These are phyloP conservation scores for Pelargonium citronellum DNA, from an alignment of 441 rosid genomes.

Conservation along the genomic window DNA sequence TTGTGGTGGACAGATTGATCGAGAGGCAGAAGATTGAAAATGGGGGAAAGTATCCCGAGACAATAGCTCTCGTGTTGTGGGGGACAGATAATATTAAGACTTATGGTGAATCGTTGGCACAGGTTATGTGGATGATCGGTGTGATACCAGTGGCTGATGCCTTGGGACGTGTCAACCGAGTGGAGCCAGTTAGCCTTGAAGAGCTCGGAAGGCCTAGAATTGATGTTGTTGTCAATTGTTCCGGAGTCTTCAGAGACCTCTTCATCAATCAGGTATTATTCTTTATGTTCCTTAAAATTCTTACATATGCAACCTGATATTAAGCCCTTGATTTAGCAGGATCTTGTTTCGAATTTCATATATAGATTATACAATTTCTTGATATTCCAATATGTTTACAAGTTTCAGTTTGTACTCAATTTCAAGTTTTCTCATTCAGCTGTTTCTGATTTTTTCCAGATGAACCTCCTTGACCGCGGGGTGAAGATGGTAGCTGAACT, in stretches of 20 bases:
- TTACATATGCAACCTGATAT: background rate
- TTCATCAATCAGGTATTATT: constrained; percentile 82
- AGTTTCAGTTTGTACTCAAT: too few species aligned
- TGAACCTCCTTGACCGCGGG: constrained; percentile 96
- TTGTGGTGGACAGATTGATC: constrained; percentile 80
- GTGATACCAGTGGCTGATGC: constrained; percentile 84
- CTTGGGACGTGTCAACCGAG: constrained; percentile 88
- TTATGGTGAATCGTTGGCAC: constrained; percentile 61
- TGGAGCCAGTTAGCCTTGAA: constrained; percentile 83
- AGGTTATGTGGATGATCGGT: constrained; percentile 98
- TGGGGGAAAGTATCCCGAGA: constrained; percentile 91
- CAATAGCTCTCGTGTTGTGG: constrained; percentile 95
- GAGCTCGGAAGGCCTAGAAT: constrained; percentile 98
- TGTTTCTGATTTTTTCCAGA: constrained; percentile 36
- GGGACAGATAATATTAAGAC: constrained; percentile 98
- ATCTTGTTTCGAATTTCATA: background rate
- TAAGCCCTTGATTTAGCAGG: too few species aligned
- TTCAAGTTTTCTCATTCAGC: constrained; percentile 12
- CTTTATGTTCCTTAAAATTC: background rate
- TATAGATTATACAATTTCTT: background rate
- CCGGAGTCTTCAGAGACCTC: constrained; percentile 96
- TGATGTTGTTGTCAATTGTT: constrained; percentile 96
- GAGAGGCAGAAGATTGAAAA: constrained; percentile 90
- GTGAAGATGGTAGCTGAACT: constrained; percentile 97
- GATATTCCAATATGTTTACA: too few species aligned